Evolutionary conservation across 2,329 filamentous ascomycete genomes (phyloP).

Genomic region (Botrytis sinoallii): DNA sequence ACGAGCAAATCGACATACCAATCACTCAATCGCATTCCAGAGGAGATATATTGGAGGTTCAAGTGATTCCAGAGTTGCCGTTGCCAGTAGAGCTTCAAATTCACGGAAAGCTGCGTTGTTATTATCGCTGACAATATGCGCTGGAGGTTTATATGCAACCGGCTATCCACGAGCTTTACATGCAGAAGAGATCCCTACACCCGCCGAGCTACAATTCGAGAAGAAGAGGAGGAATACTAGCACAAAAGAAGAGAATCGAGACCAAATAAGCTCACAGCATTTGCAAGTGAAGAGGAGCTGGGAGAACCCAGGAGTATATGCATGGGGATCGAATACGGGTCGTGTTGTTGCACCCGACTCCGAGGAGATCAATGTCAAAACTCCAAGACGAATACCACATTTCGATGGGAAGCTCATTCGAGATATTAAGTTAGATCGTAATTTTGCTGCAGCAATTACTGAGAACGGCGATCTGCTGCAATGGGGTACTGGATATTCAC

Average conservation of each 20-base stretch:
- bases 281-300: constrained; percentile 80
- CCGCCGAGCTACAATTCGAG: constrained; percentile 64
- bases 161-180: constrained; percentile 31
- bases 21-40: constrained; percentile 18
- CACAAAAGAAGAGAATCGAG: constrained; percentile 69
- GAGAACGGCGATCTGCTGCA: constrained; percentile 87
- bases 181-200: constrained; percentile 34
- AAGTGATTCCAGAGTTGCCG: constrained; percentile 23
- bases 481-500: constrained; percentile 80
- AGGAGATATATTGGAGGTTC: constrained; percentile 28
- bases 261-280: constrained; percentile 80
- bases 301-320: constrained; percentile 83
- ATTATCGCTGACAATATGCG: constrained; percentile 29
- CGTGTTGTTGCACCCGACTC: constrained; percentile 83
- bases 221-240: constrained; percentile 54
- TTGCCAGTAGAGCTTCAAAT: constrained; percentile 21
- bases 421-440: constrained; percentile 79
- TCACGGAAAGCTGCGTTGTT: constrained; percentile 25
- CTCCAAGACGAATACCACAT: constrained; percentile 71
- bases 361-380: constrained; percentile 73
- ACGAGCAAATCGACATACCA: constrained; percentile 22
- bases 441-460: constrained; percentile 81
- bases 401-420: constrained; percentile 83
- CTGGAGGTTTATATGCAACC: constrained; percentile 30
- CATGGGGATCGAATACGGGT: constrained; percentile 87